Conservation (phyloP, 2,329 filamentous ascomycete species). For the Coniochaeta hoffmannii region DNA sequence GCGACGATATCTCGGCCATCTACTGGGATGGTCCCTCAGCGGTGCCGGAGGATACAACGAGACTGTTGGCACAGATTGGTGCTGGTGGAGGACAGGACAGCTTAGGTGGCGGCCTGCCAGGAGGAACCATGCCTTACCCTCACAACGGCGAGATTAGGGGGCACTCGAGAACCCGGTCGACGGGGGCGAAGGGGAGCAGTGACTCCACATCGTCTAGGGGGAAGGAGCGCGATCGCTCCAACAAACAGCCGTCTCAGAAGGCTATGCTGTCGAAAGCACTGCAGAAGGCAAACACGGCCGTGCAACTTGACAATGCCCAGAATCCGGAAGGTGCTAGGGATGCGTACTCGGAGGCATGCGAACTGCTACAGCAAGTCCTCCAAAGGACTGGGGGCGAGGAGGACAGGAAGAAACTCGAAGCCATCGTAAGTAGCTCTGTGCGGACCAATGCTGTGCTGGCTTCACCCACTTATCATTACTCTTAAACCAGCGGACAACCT, state of each 20-base stretch:
- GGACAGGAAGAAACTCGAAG: constrained; percentile 83
- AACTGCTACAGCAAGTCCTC: constrained; percentile 81
- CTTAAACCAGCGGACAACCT: constrained; percentile 66
- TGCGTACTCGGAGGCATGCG: constrained; percentile 87
- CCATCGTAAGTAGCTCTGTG: constrained; percentile 63
- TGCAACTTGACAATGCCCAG: constrained; percentile 90
- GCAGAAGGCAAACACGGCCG: constrained; percentile 91
- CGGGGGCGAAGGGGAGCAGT: constrained; percentile 34
- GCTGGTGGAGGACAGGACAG: constrained; percentile 10
- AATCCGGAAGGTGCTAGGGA: constrained; percentile 88
- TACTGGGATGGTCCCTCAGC: constrained; percentile 18
- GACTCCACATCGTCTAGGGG: constrained; percentile 32
- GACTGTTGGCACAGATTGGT: constrained; percentile 11
- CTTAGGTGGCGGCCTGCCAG: constrained; percentile 11
- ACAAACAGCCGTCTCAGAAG: constrained; percentile 67
- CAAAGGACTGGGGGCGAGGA: constrained; percentile 75
- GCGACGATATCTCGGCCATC: constrained; percentile 6
- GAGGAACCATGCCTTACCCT: constrained; percentile 24
- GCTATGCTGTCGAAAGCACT: constrained; percentile 94
- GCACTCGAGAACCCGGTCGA: constrained; percentile 39
- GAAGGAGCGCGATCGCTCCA: constrained; percentile 24
- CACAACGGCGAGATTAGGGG: constrained; percentile 24
- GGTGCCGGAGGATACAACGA: constrained; percentile 10
- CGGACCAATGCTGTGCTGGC: constrained; percentile 9
- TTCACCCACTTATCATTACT: constrained; percentile 15